phyloP scores from a whole-genome alignment of 2,329 filamentous ascomycete genomes.

The Ophiocordyceps sinensis region DNA sequence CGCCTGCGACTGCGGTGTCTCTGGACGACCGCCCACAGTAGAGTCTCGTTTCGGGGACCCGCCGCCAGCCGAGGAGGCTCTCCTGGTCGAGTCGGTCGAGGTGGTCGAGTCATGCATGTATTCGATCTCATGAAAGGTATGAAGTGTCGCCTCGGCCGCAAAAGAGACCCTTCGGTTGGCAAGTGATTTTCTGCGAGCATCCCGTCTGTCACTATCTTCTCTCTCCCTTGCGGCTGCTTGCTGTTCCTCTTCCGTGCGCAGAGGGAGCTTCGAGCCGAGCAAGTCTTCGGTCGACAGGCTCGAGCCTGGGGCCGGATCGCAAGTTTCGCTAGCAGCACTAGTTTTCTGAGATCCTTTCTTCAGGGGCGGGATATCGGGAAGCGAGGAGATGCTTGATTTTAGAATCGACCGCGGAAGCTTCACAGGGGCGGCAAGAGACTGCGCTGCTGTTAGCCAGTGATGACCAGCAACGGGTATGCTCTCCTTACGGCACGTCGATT shows the following conservation, averaged over 20 bases:
- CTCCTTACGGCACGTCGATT: conserved; percentile 63
- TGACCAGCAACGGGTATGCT: conserved; percentile 1
- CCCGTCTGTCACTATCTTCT: conserved; percentile 62
- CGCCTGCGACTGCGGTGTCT: conserved; percentile 45
- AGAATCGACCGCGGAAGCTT: conserved; percentile 55
- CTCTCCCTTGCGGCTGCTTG: conserved; percentile 54
- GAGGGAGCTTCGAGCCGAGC: conserved; percentile 41
- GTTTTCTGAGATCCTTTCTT: conserved; percentile 22
- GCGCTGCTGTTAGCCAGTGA: conserved; percentile 4
- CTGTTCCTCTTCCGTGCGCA: conserved; percentile 57
- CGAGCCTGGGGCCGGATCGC: conserved; percentile 4
- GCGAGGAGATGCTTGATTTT: conserved; percentile 60
- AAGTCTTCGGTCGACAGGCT: conserved; percentile 10
- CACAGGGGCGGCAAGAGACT: conserved; percentile 41
- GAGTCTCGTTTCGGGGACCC: conserved; percentile 9
- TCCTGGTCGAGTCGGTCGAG: conserved; percentile 60
- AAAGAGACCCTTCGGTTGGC: conserved; percentile 92
- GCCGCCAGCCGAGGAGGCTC: conserved; percentile 43
- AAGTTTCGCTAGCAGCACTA: background rate
- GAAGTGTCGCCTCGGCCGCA: conserved; percentile 88
- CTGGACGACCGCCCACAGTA: conserved; percentile 25
- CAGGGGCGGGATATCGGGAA: conserved; percentile 51
- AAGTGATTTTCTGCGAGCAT: conserved; percentile 82
- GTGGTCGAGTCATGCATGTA: conserved; percentile 77
- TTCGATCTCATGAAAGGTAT: conserved; percentile 93